phyloP scores from a whole-genome alignment of 1,284 basidiomycete species.

The Puccinia novopanici region DNA sequence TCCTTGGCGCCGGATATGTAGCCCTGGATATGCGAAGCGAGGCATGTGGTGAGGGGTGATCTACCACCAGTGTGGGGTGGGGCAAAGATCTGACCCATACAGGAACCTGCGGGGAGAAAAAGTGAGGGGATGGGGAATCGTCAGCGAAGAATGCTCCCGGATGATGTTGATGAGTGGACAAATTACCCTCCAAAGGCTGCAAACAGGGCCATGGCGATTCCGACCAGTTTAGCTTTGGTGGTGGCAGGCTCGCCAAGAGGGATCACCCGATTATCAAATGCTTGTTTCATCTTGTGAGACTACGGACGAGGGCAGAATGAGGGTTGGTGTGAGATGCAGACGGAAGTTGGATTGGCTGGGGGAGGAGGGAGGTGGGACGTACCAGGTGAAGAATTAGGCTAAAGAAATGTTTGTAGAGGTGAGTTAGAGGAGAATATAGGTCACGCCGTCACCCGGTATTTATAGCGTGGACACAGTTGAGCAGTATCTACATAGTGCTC shows the following conservation, averaged over 20 bases:
- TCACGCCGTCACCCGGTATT: too few relatives aligned
- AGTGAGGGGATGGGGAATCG: neutral
- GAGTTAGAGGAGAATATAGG: too few relatives aligned
- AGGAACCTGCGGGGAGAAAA: conserved; percentile 12
- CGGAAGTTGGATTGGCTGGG: neutral
- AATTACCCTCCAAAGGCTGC: conserved; percentile 48
- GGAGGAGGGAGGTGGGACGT: too few relatives aligned
- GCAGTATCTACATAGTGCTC: too few relatives aligned
- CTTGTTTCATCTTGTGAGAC: neutral
- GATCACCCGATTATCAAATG: conserved; percentile 17
- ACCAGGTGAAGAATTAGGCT: too few relatives aligned
- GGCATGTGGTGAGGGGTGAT: neutral
- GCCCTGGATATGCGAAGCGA: conserved; percentile 8
- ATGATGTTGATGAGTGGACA: neutral
- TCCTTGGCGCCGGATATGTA: conserved; percentile 50
- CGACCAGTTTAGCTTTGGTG: conserved; percentile 44
- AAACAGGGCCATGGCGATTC: conserved; percentile 47
- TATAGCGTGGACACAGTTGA: too few relatives aligned
- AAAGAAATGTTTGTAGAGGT: too few relatives aligned
- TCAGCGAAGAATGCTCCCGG: neutral
- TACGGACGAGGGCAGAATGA: neutral
- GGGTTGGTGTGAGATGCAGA: neutral
- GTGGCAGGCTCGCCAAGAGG: conserved; percentile 28
- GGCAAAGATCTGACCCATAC: conserved; percentile 25
- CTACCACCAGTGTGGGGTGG: neutral